These are phyloP conservation scores for Carallia brachiata DNA, from an alignment of 345 rosid species.

Conservation along the genomic window DNA sequence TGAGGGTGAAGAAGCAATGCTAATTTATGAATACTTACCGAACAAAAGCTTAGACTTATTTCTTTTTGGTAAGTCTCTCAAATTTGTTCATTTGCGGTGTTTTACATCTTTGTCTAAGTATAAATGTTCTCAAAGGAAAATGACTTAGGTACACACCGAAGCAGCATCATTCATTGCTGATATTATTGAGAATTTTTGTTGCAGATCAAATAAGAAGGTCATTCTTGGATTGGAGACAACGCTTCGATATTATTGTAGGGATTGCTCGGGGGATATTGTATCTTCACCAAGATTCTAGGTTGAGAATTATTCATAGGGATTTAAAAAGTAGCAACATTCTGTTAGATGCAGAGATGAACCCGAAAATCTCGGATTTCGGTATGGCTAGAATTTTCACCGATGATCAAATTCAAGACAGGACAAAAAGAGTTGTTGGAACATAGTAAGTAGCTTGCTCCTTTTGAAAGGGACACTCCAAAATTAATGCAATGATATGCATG, in stretches of 20 bases:
- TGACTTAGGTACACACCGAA: no score
- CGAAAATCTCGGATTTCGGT: slow-evolving; percentile 21
- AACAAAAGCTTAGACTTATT: slow-evolving; percentile 36
- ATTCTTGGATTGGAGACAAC: slow-evolving; percentile 16
- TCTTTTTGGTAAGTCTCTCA: slow-evolving; percentile 5
- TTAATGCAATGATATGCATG: no score
- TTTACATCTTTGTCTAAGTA: no score
- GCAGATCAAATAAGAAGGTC: background rate
- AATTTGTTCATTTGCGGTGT: no score
- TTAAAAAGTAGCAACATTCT: slow-evolving; percentile 17
- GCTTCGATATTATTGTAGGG: slow-evolving; percentile 15
- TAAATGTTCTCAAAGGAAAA: no score
- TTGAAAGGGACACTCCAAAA: no score
- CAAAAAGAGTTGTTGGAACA: slow-evolving; percentile 17
- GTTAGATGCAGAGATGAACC: slow-evolving; percentile 19
- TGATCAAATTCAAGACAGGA: slow-evolving; percentile 2
- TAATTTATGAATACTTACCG: slow-evolving; percentile 73
- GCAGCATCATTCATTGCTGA: background rate
- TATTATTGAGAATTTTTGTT: background rate
- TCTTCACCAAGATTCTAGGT: no score
- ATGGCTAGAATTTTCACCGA: slow-evolving; percentile 13
- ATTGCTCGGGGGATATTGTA: slow-evolving; percentile 16
- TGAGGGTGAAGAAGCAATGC: slow-evolving; percentile 58
- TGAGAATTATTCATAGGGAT: slow-evolving; percentile 3
- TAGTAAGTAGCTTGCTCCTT: slow-evolving; percentile 9